Evolutionary conservation across 169 alveolate species (phyloP).

Genomic region (Amoebophrya sp.): DNA sequence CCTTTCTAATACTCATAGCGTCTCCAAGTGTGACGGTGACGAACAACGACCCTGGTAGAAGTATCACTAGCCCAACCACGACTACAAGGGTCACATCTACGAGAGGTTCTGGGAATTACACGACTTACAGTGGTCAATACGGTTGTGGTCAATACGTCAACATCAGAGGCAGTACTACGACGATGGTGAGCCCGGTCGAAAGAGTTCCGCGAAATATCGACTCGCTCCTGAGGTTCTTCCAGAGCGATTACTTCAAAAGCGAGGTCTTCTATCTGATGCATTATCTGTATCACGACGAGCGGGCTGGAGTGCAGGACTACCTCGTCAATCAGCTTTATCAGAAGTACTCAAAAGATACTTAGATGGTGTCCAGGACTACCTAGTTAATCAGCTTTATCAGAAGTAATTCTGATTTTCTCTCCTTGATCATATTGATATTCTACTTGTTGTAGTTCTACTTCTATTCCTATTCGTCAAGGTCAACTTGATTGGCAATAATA

Average conservation of each 20-base stretch:
- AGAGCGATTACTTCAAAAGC: conserved; percentile 66
- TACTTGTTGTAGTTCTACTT: conserved; percentile 35
- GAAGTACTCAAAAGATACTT: conserved; percentile 54
- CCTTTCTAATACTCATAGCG: no score
- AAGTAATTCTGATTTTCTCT: conserved; percentile 47
- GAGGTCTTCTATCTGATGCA: conserved; percentile 76
- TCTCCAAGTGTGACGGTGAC: no score
- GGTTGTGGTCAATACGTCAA: no score
- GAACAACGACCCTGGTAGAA: no score
- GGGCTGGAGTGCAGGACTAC: conserved; percentile 78
- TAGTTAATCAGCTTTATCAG: conserved; percentile 74
- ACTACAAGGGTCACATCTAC: no score
- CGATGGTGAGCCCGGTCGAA: no score
- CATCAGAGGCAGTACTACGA: no score
- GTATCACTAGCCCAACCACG: no score
- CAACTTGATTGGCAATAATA: no score
- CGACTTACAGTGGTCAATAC: no score
- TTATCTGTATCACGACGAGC: conserved; percentile 71
- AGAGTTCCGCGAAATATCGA: background rate
- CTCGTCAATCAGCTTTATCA: conserved; percentile 74
- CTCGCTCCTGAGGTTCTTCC: conserved; percentile 65
- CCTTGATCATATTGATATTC: background rate
- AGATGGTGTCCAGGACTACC: conserved; percentile 75
- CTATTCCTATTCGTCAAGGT: conserved; percentile 45
- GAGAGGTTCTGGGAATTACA: no score